These are phyloP conservation scores for Gnetum montanum DNA, from an alignment of 75 land plant genomes.

Conservation along the genomic window DNA sequence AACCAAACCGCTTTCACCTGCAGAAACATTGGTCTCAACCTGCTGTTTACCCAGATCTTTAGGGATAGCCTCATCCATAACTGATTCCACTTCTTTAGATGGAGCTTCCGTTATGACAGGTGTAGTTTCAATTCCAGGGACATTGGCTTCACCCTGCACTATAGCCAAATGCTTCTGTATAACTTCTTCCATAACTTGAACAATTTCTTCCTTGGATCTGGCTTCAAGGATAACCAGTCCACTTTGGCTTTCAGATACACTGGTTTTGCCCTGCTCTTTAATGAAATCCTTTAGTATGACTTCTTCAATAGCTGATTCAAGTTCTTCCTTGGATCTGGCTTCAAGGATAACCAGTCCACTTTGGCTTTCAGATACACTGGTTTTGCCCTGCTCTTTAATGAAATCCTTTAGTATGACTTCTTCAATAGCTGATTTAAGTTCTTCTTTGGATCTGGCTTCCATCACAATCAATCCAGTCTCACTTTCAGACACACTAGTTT, in stretches of 20 bases:
- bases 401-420: not conserved
- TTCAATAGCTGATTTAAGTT: slow-evolving; percentile 1
- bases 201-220: not conserved
- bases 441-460: not conserved
- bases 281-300: not conserved
- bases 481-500: not conserved
- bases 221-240: not conserved
- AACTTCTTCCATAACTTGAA: not conserved
- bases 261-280: not conserved
- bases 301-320: slow-evolving; percentile 1
- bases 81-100: not conserved
- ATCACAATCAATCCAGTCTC: no score
- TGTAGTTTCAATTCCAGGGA: not conserved
- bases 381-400: not conserved
- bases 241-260: not conserved
- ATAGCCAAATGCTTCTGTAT: not conserved
- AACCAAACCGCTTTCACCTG: not conserved
- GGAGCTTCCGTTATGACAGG: no score
- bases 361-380: not conserved
- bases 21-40: no score
- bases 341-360: slow-evolving; percentile 1
- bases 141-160: not conserved
- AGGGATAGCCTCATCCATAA: not conserved
- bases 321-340: slow-evolving; percentile 6
- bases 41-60: no score